Conservation (phyloP, 1,284 basidiomycete species). For the Fomitopsis betulina region DNA sequence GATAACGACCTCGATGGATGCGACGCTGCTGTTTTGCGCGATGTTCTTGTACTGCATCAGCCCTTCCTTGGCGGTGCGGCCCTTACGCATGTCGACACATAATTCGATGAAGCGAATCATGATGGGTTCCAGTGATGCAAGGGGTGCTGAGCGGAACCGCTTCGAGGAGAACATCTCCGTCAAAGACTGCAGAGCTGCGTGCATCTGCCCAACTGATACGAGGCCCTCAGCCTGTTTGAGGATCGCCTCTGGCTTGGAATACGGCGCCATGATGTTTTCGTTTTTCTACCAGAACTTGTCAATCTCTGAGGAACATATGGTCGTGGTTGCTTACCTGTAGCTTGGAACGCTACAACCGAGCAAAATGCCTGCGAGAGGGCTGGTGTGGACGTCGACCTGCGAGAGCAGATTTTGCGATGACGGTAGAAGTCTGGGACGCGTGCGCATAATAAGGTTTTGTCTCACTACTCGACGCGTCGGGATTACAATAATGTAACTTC, state of each 20-base stretch:
- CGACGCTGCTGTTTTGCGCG: constrained; percentile 89
- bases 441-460: neutral
- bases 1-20: constrained; percentile 91
- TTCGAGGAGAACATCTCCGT: constrained; percentile 93
- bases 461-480: neutral
- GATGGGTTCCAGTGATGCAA: constrained; percentile 91
- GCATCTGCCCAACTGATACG: constrained; percentile 84
- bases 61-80: constrained; percentile 91
- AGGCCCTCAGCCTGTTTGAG: constrained; percentile 91
- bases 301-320: neutral
- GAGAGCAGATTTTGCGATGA: neutral
- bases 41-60: constrained; percentile 97
- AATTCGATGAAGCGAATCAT: constrained; percentile 93
- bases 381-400: neutral
- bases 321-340: neutral
- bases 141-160: constrained; percentile 89
- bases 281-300: neutral
- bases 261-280: constrained; percentile 66
- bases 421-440: neutral
- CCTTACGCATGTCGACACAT: constrained; percentile 94
- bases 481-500: neutral
- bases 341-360: neutral
- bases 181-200: constrained; percentile 85
- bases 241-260: constrained; percentile 88
- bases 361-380: neutral